A percentile compares a stretch with the other conserved stretches of the same genome.
Conservation (phyloP, 2,329 filamentous ascomycete genomes). For the Rugonectria rugulosa region DNA sequence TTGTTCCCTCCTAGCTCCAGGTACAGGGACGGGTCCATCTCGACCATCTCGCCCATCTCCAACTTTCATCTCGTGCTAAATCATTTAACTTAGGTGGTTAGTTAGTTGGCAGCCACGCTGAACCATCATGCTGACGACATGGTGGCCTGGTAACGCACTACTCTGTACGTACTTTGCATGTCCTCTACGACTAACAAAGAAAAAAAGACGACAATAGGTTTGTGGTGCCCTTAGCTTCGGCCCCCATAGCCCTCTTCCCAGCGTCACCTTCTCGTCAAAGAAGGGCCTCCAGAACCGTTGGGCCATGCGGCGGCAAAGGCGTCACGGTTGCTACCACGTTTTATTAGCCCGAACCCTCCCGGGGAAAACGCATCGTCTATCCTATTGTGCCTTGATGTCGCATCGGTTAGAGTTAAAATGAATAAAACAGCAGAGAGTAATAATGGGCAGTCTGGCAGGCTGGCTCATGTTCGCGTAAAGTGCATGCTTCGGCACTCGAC, state of each 20-base stretch:
- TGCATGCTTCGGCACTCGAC: not conserved
- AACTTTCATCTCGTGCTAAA: not conserved
- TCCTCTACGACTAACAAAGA: too few relatives aligned
- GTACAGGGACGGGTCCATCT: not conserved
- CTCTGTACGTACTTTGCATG: too few relatives aligned
- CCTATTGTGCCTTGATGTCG: conserved; percentile 15
- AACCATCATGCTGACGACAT: not conserved
- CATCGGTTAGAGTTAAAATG: conserved; percentile 7
- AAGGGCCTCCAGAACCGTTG: not conserved
- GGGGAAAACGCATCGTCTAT: not conserved
- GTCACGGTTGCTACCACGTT: conserved; percentile 12
- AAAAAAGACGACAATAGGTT: too few relatives aligned
- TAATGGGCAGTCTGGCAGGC: conserved; percentile 1
- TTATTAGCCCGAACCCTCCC: not conserved
- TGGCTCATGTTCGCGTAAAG: not conserved
- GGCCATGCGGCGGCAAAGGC: conserved; percentile 16
- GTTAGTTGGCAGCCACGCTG: too few relatives aligned
- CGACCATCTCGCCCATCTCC: too few relatives aligned
- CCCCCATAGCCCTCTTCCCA: too few relatives aligned
- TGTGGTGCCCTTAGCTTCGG: too few relatives aligned
- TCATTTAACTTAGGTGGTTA: too few relatives aligned
- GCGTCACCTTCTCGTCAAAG: not conserved
- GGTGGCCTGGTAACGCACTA: too few relatives aligned
- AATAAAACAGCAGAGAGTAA: conserved; percentile 13
- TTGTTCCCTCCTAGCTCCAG: not conserved